A percentile compares a stretch with the other conserved stretches of the same genome.
These are phyloP conservation scores for Nicotiana tabacum DNA, from an alignment of 257 asterid species.

Conservation along the genomic window DNA sequence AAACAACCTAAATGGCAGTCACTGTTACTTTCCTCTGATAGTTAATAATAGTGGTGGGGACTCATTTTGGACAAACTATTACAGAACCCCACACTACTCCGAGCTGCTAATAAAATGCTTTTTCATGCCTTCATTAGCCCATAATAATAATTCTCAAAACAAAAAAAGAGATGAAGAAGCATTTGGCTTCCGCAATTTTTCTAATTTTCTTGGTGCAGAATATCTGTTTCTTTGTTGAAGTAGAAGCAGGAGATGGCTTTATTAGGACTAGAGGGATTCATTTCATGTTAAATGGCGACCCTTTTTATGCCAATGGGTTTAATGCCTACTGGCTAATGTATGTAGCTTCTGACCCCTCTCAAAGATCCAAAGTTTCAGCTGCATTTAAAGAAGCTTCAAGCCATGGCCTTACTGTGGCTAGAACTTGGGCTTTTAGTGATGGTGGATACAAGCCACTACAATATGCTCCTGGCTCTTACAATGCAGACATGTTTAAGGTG, in stretches of 20 bases:
- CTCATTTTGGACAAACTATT: neutral
- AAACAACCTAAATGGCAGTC: neutral
- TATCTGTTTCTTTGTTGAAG: conserved; percentile 27
- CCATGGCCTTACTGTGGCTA: conserved; percentile 73
- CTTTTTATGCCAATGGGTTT: conserved; percentile 84
- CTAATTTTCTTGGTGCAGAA: conserved; percentile 39
- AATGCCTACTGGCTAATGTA: conserved; percentile 96
- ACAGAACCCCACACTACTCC: conserved; percentile 16
- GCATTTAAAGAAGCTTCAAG: conserved; percentile 69
- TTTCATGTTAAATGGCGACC: conserved; percentile 60
- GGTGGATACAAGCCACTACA: conserved; percentile 78
- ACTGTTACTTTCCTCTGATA: neutral
- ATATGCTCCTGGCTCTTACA: conserved; percentile 66
- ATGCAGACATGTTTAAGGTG: conserved; percentile 66
- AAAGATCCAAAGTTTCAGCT: conserved; percentile 55
- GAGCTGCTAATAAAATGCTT: conserved; percentile 5
- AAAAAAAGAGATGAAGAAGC: conserved; percentile 32
- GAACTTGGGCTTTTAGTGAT: conserved; percentile 97
- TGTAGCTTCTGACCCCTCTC: conserved; percentile 71
- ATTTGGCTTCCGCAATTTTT: conserved; percentile 22
- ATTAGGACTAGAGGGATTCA: conserved; percentile 57
- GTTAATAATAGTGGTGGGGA: neutral
- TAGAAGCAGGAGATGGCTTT: conserved; percentile 44
- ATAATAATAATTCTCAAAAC: too few relatives aligned
- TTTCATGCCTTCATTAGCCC: neutral